Evolutionary conservation across 2,329 filamentous ascomycete genomes (phyloP).

Genomic region (Aspergillus nomiae): DNA sequence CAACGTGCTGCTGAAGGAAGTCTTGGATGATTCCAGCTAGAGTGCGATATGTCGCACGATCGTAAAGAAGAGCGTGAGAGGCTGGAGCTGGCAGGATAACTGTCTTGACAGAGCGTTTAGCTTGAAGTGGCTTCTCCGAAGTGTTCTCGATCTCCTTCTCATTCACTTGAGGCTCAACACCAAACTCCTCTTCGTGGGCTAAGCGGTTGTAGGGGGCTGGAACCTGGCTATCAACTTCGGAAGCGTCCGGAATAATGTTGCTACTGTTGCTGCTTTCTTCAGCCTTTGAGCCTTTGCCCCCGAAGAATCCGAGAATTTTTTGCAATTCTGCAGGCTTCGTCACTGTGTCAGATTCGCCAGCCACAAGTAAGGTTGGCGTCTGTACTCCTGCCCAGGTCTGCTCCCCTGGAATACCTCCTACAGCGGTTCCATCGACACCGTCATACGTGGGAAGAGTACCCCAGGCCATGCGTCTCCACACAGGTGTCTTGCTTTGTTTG

Average conservation of each 20-base stretch:
- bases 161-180: constrained; percentile 22
- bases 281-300: constrained; percentile 28
- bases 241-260: constrained; percentile 33
- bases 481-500: constrained; percentile 75
- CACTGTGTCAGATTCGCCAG: constrained; percentile 73
- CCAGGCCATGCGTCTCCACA: constrained; percentile 79
- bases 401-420: constrained; percentile 68
- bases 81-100: constrained; percentile 74
- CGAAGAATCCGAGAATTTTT: constrained; percentile 60
- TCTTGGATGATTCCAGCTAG: constrained; percentile 80
- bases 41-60: constrained; percentile 71
- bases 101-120: constrained; percentile 63
- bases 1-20: constrained; percentile 75
- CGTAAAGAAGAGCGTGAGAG: constrained; percentile 82
- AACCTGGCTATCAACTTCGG: constrained; percentile 28
- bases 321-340: constrained; percentile 72
- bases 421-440: constrained; percentile 46
- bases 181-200: constrained; percentile 32
- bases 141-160: constrained; percentile 21
- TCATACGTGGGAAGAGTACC: constrained; percentile 67
- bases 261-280: constrained; percentile 26
- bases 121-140: constrained; percentile 24
- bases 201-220: constrained; percentile 15
- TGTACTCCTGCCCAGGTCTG: constrained; percentile 72
- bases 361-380: constrained; percentile 76